Base-by-base conservation (phyloP, 2,329 filamentous ascomycete genomes). In the Monilinia polystroma region DNA sequence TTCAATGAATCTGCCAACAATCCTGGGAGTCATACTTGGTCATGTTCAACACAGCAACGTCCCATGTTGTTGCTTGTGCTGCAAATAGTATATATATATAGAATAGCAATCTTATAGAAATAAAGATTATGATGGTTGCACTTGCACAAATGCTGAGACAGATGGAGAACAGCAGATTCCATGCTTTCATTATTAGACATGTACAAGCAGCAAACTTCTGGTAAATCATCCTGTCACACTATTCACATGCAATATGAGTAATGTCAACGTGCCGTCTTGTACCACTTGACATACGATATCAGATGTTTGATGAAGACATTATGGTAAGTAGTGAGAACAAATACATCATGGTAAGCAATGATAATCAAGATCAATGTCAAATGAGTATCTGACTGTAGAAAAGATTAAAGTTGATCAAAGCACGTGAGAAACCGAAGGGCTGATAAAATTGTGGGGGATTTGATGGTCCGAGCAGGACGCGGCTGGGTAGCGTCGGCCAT, bases 151-250 rank as follows among this genome's bases (percentile, higher is more conserved):
- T 26, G 18, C 29, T 51, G 14, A 51, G n/a, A 51, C 14, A 35
- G 14, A 60, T 18, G 47, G 38, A 51, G 43, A 11, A 45, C 23
- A 51, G 6, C 43, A 59, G 43, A 23, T 47, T 11, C 16, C 11
- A 23, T 29, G 43, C 3, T 59, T 59, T 23, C 20, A 51, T 51
- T 6, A 26, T 3, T 12, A 23, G n/a, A 60, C 29, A 29, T 29
- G 29, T 29, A 29, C 58, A 60, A 60, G 58, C 45, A 60, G 45
- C 58, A 60, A 60, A 60, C 58, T 38, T 26, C 20, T 26, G 29
- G 20, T 7, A 38, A 51, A 18, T 1, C n/a, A 38, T 51, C 58
- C n/a, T 51, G 58, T 60, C 45, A 51, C n/a, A 60, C 58, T 11
- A 11, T 51, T 51, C 45, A 38, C 16, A 20, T 4, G 23, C 2